phyloP scores from a whole-genome alignment of 345 rosid species.

The Cardamine resedifolia region DNA sequence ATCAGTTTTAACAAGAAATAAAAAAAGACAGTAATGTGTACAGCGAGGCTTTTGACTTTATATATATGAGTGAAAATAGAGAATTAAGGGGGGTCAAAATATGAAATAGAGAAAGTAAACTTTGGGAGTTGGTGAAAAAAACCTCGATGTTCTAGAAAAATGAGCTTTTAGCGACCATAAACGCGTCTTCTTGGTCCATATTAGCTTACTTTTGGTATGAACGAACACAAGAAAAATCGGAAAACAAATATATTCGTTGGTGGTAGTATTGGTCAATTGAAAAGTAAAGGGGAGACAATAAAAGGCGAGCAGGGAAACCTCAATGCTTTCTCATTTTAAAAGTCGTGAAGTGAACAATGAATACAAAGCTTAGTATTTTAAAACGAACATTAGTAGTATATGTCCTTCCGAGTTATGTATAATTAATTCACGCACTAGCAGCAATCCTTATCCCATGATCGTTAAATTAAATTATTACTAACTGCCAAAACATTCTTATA shows the following conservation, averaged over 20 bases:
- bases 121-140: conserved; percentile 27
- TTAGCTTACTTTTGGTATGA: conserved; percentile 13
- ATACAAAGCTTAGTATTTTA: neutral
- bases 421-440: neutral
- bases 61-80: neutral
- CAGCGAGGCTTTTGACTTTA: neutral
- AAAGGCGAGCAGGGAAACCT: neutral
- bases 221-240: conserved; percentile 27
- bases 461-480: neutral
- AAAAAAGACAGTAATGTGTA: neutral
- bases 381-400: neutral
- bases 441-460: conserved; percentile 15
- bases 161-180: conserved; percentile 7
- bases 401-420: neutral
- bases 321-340: neutral
- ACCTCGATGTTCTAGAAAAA: conserved; percentile 21
- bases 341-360: neutral
- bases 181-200: conserved; percentile 23
- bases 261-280: conserved; percentile 15
- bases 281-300: conserved; percentile 1
- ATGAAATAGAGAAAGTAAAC: neutral
- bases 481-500: conserved; percentile 5
- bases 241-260: too few species aligned
- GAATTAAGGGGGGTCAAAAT: neutral
- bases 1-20: neutral